Evolutionary conservation across 225 moss, liverwort and hornwort genomes (phyloP).

Genomic region (Polytrichum commune): DNA sequence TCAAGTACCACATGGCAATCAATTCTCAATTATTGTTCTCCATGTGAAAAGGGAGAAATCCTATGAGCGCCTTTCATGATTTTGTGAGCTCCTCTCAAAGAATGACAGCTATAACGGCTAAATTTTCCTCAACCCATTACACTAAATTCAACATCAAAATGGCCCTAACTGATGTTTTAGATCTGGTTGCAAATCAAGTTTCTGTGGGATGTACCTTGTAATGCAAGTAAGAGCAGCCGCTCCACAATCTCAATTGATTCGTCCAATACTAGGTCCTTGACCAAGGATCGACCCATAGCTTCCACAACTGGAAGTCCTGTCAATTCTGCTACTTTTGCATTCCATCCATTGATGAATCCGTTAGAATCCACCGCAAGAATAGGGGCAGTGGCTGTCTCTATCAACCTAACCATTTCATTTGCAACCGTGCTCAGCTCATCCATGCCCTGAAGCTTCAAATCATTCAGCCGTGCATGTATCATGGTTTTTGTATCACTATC

Average conservation of each 20-base stretch:
- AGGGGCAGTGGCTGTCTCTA: conserved; percentile 62
- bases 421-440: conserved; percentile 64
- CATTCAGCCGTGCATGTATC: conserved; percentile 59
- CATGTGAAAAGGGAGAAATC: too few relatives aligned
- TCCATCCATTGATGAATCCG: conserved; percentile 63
- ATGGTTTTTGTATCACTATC: conserved; percentile 63
- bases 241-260: conserved; percentile 50
- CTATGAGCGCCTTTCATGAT: too few relatives aligned
- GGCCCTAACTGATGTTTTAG: too few relatives aligned
- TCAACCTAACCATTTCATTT: conserved; percentile 62
- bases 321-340: conserved; percentile 61
- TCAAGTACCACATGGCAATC: too few relatives aligned
- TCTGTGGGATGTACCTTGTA: conserved; percentile 36
- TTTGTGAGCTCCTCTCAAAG: too few relatives aligned
- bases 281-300: conserved; percentile 63
- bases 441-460: conserved; percentile 64
- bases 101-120: too few relatives aligned
- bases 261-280: conserved; percentile 52
- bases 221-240: conserved; percentile 55
- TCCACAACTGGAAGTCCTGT: conserved; percentile 57
- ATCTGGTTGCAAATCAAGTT: too few relatives aligned
- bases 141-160: too few relatives aligned
- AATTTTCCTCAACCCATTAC: too few relatives aligned
- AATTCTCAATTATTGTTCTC: too few relatives aligned
- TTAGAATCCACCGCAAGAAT: conserved; percentile 60